phyloP scores from a whole-genome alignment of 495 filamentous ascomycete genomes.

The Elasticomyces elasticus region DNA sequence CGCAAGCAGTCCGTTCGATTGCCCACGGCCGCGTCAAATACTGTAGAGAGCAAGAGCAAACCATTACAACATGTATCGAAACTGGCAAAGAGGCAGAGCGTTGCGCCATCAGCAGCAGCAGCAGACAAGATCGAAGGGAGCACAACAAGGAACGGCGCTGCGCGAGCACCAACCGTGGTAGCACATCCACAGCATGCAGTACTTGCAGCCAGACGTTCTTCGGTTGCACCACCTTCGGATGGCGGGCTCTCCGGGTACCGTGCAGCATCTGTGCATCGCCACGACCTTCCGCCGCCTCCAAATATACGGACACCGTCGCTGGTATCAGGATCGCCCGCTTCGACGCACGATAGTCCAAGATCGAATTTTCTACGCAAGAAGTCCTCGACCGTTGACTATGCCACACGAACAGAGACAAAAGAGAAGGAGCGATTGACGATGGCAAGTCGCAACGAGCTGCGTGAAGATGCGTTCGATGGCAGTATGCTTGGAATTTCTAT shows the following conservation, averaged over 20 bases:
- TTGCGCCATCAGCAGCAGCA: too few species aligned
- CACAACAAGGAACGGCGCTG: neutral
- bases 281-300: constrained; percentile 1
- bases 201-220: neutral
- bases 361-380: constrained; percentile 30
- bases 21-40: neutral
- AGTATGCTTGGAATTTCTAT: constrained; percentile 31
- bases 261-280: neutral
- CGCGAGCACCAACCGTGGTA: neutral
- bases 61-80: constrained; percentile 14
- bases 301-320: constrained; percentile 31
- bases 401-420: constrained; percentile 19
- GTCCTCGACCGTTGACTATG: constrained; percentile 26
- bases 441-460: constrained; percentile 17
- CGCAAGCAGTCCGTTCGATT: constrained; percentile 4
- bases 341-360: constrained; percentile 31
- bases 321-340: constrained; percentile 32
- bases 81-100: constrained; percentile 16
- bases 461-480: constrained; percentile 23
- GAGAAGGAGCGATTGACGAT: neutral
- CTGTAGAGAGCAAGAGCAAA: constrained; percentile 1
- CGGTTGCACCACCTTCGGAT: constrained; percentile 8
- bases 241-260: neutral
- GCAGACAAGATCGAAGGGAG: constrained; percentile 4
- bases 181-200: neutral